Base-by-base conservation (phyloP, 805 yeast genomes). In the Myxozyma udenii region DNA sequence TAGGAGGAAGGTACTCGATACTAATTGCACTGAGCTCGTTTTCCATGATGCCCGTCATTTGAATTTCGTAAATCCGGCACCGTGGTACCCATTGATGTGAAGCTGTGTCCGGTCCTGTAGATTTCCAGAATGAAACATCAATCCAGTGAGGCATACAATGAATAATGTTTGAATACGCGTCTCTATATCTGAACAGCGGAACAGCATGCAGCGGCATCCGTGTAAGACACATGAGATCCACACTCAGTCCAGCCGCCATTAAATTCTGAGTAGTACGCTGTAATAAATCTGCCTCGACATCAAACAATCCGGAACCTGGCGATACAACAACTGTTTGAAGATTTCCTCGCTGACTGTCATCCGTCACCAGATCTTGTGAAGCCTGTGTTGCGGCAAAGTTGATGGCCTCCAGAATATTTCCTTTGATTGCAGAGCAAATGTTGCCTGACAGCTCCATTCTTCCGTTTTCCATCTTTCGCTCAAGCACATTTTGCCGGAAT, bases 1-100 rank as follows among this genome's bases (percentile, higher is more conserved):
- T 50, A 4, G 63, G 62, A 11, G 72, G 75, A 45, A 89, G 69
- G 45, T 83, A 76, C 16, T 81, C 83, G 9, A 90, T 78, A 6
- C 81, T 78, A 5, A 85, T 78, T 11, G 84, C 80, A 58, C 82
- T 80, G 51, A 83, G 73, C 63, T 93, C 96, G 61, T 87, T 87
- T 62, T 91, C 98, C 84, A 91, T 88, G 5, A 93, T 78, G 0
- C 98, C 98, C 95, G 91, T 91, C 97, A 93, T 93, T 66, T 93
- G 98, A 18, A 93, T 70, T 63, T 91, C 98, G 67, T 93, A 91
- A 45, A 93, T 90, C 62, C 87, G 88, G 68, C 97, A 89, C 32
- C 93, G 74, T 0, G 98, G 97, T n/a, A 84, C 78, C 97, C 98
- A 91, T 12, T 48, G 14, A 21, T 50, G 44, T 21, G 21, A 30